phyloP scores from a whole-genome alignment of 2,329 filamentous ascomycete genomes.

The Sporothrix dimorphospora region DNA sequence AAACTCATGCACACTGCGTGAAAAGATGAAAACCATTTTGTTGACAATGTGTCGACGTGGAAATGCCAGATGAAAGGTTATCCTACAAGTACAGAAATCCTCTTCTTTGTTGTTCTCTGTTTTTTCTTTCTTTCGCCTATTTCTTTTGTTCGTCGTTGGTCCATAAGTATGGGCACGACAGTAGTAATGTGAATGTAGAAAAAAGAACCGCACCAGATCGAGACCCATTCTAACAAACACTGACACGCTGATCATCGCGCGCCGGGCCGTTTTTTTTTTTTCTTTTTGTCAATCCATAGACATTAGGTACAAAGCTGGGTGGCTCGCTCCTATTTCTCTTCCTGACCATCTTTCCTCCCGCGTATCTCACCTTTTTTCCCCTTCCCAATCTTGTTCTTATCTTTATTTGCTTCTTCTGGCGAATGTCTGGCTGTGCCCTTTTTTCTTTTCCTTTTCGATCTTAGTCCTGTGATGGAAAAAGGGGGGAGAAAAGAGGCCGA shows the following conservation, averaged over 20 bases:
- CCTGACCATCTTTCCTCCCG: neutral
- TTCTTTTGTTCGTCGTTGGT: too few relatives aligned
- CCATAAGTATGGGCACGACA: too few relatives aligned
- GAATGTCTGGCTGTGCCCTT: neutral
- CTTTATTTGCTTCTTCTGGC: neutral
- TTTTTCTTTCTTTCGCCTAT: too few relatives aligned
- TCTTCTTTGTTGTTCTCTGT: neutral
- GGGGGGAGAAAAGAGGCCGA: neutral
- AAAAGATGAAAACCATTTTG: neutral
- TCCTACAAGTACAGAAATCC: neutral
- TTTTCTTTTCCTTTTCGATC: neutral
- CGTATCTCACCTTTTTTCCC: neutral
- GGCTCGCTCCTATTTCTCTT: neutral
- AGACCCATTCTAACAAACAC: neutral
- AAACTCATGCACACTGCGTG: neutral
- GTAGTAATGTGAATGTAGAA: too few relatives aligned
- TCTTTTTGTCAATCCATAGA: slow-evolving; percentile 8
- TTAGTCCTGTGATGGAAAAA: neutral
- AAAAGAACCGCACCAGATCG: neutral
- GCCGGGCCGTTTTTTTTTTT: slow-evolving; percentile 8
- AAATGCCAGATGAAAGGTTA: neutral
- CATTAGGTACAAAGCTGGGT: too few relatives aligned
- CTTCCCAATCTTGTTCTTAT: neutral
- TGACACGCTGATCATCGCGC: slow-evolving; percentile 7
- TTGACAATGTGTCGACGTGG: neutral